Evolutionary conservation across 495 filamentous ascomycete genomes (phyloP).

Genomic region (Annulohypoxylon maeteangense): DNA sequence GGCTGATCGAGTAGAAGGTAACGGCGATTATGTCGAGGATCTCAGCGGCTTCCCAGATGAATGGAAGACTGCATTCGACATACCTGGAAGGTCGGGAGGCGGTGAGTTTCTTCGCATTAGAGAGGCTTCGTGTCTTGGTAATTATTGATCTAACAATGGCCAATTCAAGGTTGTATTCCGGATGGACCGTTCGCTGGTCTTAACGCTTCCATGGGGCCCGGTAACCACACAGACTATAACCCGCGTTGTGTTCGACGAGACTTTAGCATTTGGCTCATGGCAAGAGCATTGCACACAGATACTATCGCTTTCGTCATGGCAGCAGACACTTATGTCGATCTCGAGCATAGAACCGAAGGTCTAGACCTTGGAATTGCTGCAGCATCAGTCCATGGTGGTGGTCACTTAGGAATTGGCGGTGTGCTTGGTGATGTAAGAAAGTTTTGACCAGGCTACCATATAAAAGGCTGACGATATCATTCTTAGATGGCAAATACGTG

Average conservation of each 20-base stretch:
- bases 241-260: conserved; percentile 55
- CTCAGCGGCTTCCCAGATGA: conserved; percentile 37
- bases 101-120: conserved; percentile 30
- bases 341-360: conserved; percentile 35
- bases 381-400: conserved; percentile 37
- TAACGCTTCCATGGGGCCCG: conserved; percentile 47
- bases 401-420: conserved; percentile 44
- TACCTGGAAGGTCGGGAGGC: conserved; percentile 44
- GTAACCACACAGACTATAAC: conserved; percentile 40
- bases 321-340: conserved; percentile 31
- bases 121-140: neutral
- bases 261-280: conserved; percentile 39
- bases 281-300: conserved; percentile 14
- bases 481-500: conserved; percentile 44
- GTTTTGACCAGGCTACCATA: conserved; percentile 4
- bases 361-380: conserved; percentile 26
- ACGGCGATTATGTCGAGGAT: conserved; percentile 57
- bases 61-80: conserved; percentile 24
- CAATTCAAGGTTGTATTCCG: conserved; percentile 40
- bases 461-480: conserved; percentile 5
- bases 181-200: conserved; percentile 53
- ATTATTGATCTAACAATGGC: neutral
- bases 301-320: conserved; percentile 19
- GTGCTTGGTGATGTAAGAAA: conserved; percentile 41
- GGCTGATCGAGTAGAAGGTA: conserved; percentile 52